Evolutionary conservation across 129 eudicot genomes (phyloP).

Genomic region (Artemisia tridentata): DNA sequence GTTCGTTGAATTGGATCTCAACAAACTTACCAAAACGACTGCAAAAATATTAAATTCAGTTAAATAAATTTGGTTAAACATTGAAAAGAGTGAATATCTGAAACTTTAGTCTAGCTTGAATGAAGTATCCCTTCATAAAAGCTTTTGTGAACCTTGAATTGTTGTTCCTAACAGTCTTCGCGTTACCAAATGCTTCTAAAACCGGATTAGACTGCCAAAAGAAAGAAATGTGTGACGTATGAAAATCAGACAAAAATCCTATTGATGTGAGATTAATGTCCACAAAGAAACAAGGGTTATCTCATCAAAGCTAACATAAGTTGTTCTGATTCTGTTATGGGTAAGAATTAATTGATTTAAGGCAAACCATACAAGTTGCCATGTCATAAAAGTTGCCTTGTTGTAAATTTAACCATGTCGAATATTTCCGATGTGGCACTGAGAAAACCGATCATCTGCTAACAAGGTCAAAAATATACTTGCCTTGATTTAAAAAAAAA

Average conservation of each 20-base stretch:
- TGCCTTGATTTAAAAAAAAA: too few relatives aligned
- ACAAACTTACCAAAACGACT: conserved; percentile 98
- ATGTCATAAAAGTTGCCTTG: too few relatives aligned
- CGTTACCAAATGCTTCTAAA: conserved; percentile 82
- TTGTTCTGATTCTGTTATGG: too few relatives aligned
- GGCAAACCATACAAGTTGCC: too few relatives aligned
- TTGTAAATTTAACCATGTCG: too few relatives aligned
- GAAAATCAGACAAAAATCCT: conserved; percentile 7
- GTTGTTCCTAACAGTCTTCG: conserved; percentile 77
- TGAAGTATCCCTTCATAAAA: not conserved
- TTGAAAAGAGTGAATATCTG: not conserved
- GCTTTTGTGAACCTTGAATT: conserved; percentile 58
- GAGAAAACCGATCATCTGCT: too few relatives aligned
- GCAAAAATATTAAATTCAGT: conserved; percentile 25
- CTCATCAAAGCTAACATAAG: too few relatives aligned
- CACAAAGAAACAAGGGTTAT: not conserved
- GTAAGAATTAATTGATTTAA: too few relatives aligned
- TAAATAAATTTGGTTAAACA: conserved; percentile 8
- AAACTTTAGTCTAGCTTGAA: not conserved
- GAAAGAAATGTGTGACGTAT: conserved; percentile 13
- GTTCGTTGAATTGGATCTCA: conserved; percentile 74
- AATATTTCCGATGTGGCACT: too few relatives aligned
- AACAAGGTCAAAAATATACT: too few relatives aligned
- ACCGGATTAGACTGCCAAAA: conserved; percentile 75
- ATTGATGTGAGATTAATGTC: conserved; percentile 5